Evolutionary conservation across 169 alveolate genomes (phyloP).

Genomic region (Babesia sp.): DNA sequence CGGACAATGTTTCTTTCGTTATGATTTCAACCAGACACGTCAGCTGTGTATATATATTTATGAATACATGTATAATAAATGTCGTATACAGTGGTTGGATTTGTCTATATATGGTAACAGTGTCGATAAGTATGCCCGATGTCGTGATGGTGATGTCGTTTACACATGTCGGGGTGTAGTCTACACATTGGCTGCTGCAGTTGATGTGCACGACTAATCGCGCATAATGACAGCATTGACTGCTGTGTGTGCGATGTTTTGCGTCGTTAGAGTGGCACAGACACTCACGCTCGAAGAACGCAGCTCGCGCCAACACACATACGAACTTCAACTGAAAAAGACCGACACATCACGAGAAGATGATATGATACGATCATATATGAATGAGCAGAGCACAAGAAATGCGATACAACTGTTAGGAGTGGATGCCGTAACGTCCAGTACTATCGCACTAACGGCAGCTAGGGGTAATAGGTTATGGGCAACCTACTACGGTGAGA

Average conservation of each 20-base stretch:
- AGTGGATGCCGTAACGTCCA: slow-evolving; percentile 41
- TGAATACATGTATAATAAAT: too few species aligned
- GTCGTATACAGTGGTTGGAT: too few species aligned
- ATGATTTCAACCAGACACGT: too few species aligned
- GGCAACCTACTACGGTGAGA: slow-evolving; percentile 64
- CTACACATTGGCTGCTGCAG: neutral
- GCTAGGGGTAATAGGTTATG: slow-evolving; percentile 32
- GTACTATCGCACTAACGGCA: slow-evolving; percentile 50
- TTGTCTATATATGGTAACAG: too few species aligned
- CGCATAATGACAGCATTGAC: neutral
- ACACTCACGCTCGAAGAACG: slow-evolving; percentile 28
- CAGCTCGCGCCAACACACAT: slow-evolving; percentile 17
- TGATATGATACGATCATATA: slow-evolving; percentile 4
- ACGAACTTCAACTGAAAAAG: slow-evolving; percentile 34
- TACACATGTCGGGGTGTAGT: slow-evolving; percentile 18
- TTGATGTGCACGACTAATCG: neutral
- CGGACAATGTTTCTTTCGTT: too few species aligned
- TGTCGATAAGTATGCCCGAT: neutral
- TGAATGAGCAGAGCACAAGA: slow-evolving; percentile 6
- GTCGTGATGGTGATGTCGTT: slow-evolving; percentile 37
- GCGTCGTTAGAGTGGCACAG: neutral
- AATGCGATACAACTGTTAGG: slow-evolving; percentile 26
- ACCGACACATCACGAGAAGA: slow-evolving; percentile 22
- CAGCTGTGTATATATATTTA: too few species aligned
- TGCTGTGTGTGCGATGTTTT: slow-evolving; percentile 2